Percentiles rank a stretch among this genome's conserved stretches.
phyloP scores from a whole-genome alignment of 192 early-diverging fungal genomes.

The Jimgerdemannia flammicorona region DNA sequence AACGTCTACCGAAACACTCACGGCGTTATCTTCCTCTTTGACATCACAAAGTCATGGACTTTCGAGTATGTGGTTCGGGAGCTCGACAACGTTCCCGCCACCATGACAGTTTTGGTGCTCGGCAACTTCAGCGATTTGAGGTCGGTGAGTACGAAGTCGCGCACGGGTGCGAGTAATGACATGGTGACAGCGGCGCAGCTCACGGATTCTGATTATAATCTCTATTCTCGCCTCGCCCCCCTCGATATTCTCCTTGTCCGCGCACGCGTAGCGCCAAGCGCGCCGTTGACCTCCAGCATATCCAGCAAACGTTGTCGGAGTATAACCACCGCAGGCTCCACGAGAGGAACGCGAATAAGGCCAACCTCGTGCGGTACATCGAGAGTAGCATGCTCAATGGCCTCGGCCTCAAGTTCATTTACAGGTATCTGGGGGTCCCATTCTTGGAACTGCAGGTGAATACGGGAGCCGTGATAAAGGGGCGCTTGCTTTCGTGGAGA shows the following conservation, averaged over 20 bases:
- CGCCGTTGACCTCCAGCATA: conserved; percentile 16
- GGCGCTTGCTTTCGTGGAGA: neutral
- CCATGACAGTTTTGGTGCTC: conserved; percentile 44
- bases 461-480: neutral
- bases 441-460: conserved; percentile 54
- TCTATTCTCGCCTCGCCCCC: neutral
- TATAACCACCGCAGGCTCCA: conserved; percentile 28
- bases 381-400: conserved; percentile 50
- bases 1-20: conserved; percentile 60
- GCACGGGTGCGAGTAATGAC: too few relatives aligned
- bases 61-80: conserved; percentile 51
- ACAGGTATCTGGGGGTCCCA: conserved; percentile 51
- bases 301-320: conserved; percentile 31
- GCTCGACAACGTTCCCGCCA: conserved; percentile 36
- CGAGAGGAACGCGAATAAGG: conserved; percentile 30
- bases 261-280: conserved; percentile 17
- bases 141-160: neutral
- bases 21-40: conserved; percentile 51
- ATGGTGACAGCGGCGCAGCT: neutral
- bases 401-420: conserved; percentile 48
- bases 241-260: neutral
- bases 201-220: too few relatives aligned
- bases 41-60: conserved; percentile 59
- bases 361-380: conserved; percentile 50
- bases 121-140: conserved; percentile 21